A percentile compares a stretch with the other conserved stretches of the same genome.
Evolutionary conservation across 148 eudicot genomes (phyloP).

Genomic region (Nyssa sinensis): DNA sequence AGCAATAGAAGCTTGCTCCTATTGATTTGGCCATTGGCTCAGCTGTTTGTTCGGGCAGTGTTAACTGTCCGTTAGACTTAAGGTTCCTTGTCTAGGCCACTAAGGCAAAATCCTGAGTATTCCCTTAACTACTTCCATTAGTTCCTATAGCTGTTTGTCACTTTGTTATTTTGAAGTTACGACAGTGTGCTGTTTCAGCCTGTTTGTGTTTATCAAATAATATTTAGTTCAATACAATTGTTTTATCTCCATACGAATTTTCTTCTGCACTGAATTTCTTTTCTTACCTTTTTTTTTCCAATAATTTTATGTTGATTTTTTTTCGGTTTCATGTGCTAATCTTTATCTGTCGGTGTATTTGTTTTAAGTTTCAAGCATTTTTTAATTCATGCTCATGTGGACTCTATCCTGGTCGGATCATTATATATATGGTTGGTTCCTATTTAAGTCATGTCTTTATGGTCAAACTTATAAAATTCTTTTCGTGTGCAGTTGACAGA

Average conservation of each 20-base stretch:
- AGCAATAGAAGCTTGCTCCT: neutral
- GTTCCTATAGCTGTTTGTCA: neutral
- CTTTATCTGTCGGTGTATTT: neutral
- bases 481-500: constrained; percentile 76
- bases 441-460: neutral
- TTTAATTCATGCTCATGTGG: neutral
- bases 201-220: neutral
- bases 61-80: neutral
- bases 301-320: too few species aligned
- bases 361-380: neutral
- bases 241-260: neutral
- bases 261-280: too few species aligned
- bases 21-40: neutral
- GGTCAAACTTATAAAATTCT: neutral
- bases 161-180: neutral
- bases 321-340: neutral
- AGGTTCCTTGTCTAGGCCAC: neutral
- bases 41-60: neutral
- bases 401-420: neutral
- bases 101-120: neutral
- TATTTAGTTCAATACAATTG: neutral
- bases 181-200: neutral
- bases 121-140: too few species aligned
- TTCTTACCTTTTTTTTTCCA: neutral
- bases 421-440: neutral